Conservation (phyloP, 305 asterid species). For the Rubia occidens region DNA sequence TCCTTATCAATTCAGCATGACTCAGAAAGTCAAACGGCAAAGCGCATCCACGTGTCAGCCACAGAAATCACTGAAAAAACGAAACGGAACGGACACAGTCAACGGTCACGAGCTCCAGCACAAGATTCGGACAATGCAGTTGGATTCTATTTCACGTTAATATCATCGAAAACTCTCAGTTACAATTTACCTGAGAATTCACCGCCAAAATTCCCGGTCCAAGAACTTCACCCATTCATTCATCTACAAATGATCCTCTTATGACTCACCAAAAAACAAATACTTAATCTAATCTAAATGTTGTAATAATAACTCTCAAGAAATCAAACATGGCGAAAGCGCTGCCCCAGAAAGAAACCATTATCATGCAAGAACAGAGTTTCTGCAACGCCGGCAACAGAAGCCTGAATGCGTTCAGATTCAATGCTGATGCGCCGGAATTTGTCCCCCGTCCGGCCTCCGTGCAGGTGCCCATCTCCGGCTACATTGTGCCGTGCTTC, state of each 20-base stretch:
- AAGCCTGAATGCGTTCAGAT: slow-evolving; percentile 34
- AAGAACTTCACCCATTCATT: not conserved
- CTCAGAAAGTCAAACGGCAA: not conserved
- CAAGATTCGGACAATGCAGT: slow-evolving; percentile 1
- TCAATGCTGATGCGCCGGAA: slow-evolving; percentile 78
- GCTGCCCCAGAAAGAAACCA: slow-evolving; percentile 19
- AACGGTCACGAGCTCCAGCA: not conserved
- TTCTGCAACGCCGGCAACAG: slow-evolving; percentile 5
- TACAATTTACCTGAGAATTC: not conserved
- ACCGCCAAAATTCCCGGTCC: not conserved
- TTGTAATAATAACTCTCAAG: not conserved
- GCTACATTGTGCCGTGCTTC: slow-evolving; percentile 52
- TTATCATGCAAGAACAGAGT: slow-evolving; percentile 10
- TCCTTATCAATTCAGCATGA: not conserved
- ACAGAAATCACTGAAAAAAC: not conserved
- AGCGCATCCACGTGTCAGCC: not conserved
- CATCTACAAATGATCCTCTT: not conserved
- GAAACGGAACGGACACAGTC: not conserved
- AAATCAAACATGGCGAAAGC: slow-evolving; percentile 24
- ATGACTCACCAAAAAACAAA: not conserved
- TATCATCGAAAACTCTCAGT: not conserved
- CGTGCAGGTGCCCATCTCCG: slow-evolving; percentile 38
- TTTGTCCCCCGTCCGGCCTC: slow-evolving; percentile 49
- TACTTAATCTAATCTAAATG: not conserved
- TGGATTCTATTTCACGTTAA: not conserved